phyloP scores from a whole-genome alignment of 2,329 filamentous ascomycete genomes.

The Aspergillus sp. region DNA sequence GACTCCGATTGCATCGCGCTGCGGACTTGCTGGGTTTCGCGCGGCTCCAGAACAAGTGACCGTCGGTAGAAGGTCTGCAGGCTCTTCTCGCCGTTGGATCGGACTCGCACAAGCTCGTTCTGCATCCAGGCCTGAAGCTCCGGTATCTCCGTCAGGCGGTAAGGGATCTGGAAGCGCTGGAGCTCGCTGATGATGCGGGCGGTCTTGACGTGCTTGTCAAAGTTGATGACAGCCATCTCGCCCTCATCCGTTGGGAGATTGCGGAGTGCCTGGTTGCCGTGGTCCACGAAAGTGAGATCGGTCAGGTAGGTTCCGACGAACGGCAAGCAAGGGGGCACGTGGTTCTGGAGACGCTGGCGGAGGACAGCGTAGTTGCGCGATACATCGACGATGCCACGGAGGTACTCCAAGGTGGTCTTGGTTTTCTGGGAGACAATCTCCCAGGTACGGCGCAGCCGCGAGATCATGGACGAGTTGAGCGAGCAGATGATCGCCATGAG shows the following conservation, averaged over 20 bases:
- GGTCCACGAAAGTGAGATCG: conserved; percentile 92
- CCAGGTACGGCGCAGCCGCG: conserved; percentile 87
- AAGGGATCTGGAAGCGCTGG: conserved; percentile 93
- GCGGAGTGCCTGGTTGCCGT: conserved; percentile 84
- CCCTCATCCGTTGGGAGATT: conserved; percentile 66
- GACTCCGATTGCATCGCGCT: conserved; percentile 26
- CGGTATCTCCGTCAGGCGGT: conserved; percentile 75
- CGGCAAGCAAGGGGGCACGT: conserved; percentile 87
- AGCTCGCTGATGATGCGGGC: conserved; percentile 94
- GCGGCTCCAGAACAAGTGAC: conserved; percentile 77
- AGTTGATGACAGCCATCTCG: conserved; percentile 84
- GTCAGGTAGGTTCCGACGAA: conserved; percentile 97
- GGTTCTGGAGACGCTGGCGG: conserved; percentile 76
- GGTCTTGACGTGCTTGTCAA: conserved; percentile 93
- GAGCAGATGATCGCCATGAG: conserved; percentile 97
- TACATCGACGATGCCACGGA: conserved; percentile 84
- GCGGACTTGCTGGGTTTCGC: conserved; percentile 31
- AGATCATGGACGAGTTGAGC: conserved; percentile 86
- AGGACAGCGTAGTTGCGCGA: conserved; percentile 88
- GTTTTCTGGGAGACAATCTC: conserved; percentile 82
- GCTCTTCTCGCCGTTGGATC: conserved; percentile 61
- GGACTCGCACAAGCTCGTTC: conserved; percentile 74
- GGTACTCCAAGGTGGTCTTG: conserved; percentile 71
- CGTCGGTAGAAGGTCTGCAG: conserved; percentile 75
- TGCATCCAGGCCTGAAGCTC: conserved; percentile 95